Conservation (phyloP, 2,329 filamentous ascomycete genomes). For the Geosmithia putterillii region DNA sequence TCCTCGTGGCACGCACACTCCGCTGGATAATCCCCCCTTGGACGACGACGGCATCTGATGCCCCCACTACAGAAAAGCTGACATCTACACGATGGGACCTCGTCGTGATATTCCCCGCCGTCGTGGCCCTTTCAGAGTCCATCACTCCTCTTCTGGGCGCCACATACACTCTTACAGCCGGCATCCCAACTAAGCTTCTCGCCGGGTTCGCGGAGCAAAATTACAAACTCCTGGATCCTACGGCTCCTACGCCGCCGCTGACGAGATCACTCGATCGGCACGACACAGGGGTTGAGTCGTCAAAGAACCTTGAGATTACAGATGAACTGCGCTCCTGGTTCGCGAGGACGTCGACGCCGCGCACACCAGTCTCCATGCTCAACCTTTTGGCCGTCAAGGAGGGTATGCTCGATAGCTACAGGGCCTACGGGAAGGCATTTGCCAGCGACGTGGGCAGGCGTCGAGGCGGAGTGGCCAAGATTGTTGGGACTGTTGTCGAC, state of each 20-base stretch:
- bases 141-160: background rate
- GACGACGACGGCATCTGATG: background rate
- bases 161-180: background rate
- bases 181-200: background rate
- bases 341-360: slow-evolving; percentile 27
- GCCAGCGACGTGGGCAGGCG: slow-evolving; percentile 31
- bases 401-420: slow-evolving; percentile 37
- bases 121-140: background rate
- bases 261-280: background rate
- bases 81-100: background rate
- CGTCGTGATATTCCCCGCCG: background rate
- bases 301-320: slow-evolving; percentile 40
- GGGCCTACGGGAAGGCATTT: slow-evolving; percentile 44
- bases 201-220: background rate
- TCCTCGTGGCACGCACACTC: background rate
- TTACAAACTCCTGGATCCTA: background rate
- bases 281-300: background rate
- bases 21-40: background rate
- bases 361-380: slow-evolving; percentile 35
- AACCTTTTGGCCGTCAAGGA: slow-evolving; percentile 47
- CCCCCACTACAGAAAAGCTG: background rate
- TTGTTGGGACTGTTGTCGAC: slow-evolving; percentile 43
- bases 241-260: background rate
- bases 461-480: slow-evolving; percentile 46
- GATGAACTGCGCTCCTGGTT: slow-evolving; percentile 38